Percentiles rank a stretch among this genome's conserved stretches.
phyloP scores from a whole-genome alignment of 1,284 basidiomycete species.

The Cryptococcus wingfieldii region DNA sequence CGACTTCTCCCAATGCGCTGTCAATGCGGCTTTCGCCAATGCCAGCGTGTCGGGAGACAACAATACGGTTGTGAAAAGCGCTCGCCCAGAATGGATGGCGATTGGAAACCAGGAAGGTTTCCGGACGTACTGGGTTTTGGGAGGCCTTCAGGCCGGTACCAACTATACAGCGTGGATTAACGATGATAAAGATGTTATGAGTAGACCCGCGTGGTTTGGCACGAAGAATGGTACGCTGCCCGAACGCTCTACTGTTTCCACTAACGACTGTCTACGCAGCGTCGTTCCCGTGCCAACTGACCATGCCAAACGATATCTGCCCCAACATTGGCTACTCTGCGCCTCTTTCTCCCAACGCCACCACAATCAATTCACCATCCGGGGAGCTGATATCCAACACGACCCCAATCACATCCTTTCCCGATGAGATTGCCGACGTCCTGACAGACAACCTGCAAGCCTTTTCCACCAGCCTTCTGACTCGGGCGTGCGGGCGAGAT shows the following conservation, averaged over 20 bases:
- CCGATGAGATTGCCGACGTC: slow-evolving; percentile 52
- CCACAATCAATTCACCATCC: slow-evolving; percentile 26
- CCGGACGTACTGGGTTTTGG: slow-evolving; percentile 29
- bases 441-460: slow-evolving; percentile 63
- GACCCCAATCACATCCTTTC: slow-evolving; percentile 58
- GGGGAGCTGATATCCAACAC: slow-evolving; percentile 30
- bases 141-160: slow-evolving; percentile 21
- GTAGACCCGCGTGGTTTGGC: slow-evolving; percentile 37
- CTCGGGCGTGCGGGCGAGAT: slow-evolving; percentile 74
- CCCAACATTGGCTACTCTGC: slow-evolving; percentile 67
- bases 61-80: slow-evolving; percentile 15
- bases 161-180: slow-evolving; percentile 47
- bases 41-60: slow-evolving; percentile 13
- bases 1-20: slow-evolving; percentile 49
- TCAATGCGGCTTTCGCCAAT: slow-evolving; percentile 18
- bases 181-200: slow-evolving; percentile 22
- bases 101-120: slow-evolving; percentile 35
- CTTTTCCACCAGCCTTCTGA: slow-evolving; percentile 66
- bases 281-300: slow-evolving; percentile 66
- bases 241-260: not conserved
- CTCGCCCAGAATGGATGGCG: slow-evolving; percentile 23
- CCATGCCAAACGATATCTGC: slow-evolving; percentile 67
- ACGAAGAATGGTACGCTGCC: slow-evolving; percentile 40
- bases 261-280: slow-evolving; percentile 47
- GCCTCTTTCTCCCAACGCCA: slow-evolving; percentile 54